phyloP scores from a whole-genome alignment of 805 yeast species.

The Yarrowia sp. region DNA sequence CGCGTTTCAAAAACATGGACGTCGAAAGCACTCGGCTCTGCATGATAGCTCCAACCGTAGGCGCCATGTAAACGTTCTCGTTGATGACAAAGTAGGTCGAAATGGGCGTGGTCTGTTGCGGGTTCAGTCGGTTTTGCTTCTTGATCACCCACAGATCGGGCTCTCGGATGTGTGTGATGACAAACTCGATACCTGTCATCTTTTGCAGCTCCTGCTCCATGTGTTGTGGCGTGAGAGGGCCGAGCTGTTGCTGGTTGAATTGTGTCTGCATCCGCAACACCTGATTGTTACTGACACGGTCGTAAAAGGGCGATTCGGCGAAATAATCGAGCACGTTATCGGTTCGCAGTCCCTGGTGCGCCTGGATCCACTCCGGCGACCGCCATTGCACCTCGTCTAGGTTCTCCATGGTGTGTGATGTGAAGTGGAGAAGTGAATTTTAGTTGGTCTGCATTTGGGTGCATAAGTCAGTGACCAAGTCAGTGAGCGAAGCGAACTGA shows the following conservation, averaged over 20 bases:
- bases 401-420: conserved; percentile 29
- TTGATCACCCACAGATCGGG: conserved; percentile 92
- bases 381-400: conserved; percentile 95
- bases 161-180: conserved; percentile 69
- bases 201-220: conserved; percentile 54
- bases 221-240: conserved; percentile 44
- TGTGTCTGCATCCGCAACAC: conserved; percentile 94
- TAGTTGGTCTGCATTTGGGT: background rate
- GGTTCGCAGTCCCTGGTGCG: conserved; percentile 72
- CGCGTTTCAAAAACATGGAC: conserved; percentile 45
- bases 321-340: conserved; percentile 92
- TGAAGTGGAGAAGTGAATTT: background rate
- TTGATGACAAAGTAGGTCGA: conserved; percentile 87
- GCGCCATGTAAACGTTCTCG: conserved; percentile 90
- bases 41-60: conserved; percentile 67
- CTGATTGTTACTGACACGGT: conserved; percentile 90
- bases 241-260: conserved; percentile 55
- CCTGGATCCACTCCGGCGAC: conserved; percentile 95
- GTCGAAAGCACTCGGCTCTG: conserved; percentile 66
- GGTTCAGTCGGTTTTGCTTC: conserved; percentile 66
- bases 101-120: conserved; percentile 51
- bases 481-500: too few species aligned
- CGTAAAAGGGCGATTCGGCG: conserved; percentile 91
- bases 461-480: background rate
- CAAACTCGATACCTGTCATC: conserved; percentile 84